phyloP scores from a whole-genome alignment of 805 yeast genomes.

The Clavispora santaluciae region DNA sequence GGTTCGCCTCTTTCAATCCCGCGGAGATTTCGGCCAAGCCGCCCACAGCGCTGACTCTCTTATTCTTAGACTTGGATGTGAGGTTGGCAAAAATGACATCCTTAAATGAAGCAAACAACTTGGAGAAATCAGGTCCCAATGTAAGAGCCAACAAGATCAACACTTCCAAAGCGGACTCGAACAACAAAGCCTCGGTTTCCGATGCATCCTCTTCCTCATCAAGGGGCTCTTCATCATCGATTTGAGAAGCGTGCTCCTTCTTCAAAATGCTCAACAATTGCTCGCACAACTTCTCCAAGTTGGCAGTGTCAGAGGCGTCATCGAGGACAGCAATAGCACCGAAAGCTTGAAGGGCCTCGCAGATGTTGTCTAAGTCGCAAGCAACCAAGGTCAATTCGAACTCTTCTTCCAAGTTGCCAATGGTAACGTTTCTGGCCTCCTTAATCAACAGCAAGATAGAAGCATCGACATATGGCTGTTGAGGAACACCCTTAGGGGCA shows the following conservation, averaged over 20 bases:
- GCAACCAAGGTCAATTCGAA: conserved; percentile 80
- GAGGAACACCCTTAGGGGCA: conserved; percentile 61
- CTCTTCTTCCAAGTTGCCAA: conserved; percentile 66
- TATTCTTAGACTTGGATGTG: conserved; percentile 57
- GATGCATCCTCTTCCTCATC: conserved; percentile 48
- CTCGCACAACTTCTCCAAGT: conserved; percentile 62
- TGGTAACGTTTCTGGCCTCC: conserved; percentile 62
- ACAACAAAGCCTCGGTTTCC: conserved; percentile 58
- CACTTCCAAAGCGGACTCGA: conserved; percentile 83
- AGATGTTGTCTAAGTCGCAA: conserved; percentile 66
- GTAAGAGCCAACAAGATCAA: conserved; percentile 70
- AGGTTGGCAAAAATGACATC: conserved; percentile 54
- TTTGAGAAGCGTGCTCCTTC: conserved; percentile 81
- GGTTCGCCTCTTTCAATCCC: conserved; percentile 64
- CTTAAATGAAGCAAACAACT: conserved; percentile 68
- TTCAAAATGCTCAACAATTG: conserved; percentile 69
- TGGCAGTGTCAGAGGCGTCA: conserved; percentile 45
- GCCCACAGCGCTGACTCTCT: conserved; percentile 82
- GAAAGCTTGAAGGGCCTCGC: conserved; percentile 60
- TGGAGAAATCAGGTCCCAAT: conserved; percentile 73
- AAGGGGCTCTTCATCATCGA: conserved; percentile 62
- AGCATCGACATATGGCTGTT: conserved; percentile 54
- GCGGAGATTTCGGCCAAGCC: conserved; percentile 84
- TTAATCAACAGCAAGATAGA: conserved; percentile 55
- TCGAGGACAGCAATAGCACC: conserved; percentile 74